Evolutionary conservation across 2,329 filamentous ascomycete species (phyloP), one percentile per base, ranked within the genome.

Genomic region (Thelonectria discophora): DNA sequence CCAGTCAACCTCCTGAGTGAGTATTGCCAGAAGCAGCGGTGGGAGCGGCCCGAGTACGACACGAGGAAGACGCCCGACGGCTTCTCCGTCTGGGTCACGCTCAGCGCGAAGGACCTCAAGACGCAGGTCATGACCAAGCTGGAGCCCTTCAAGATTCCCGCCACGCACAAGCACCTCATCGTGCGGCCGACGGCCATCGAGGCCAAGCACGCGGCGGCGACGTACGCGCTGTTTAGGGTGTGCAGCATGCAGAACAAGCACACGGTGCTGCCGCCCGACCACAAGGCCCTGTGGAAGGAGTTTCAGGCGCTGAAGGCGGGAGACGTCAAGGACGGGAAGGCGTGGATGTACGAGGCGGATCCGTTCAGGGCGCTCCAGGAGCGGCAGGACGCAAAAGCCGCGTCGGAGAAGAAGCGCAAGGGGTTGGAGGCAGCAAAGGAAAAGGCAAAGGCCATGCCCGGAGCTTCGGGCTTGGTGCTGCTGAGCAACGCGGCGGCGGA

Each of bases 171-270:
- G 69, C 87, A 94, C 60, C 82, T 95, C 60, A 90, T 92, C 21
- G 82, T 85, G 55, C 90, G 92, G 74, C 85, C 91, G 7, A 95
- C 91, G 5, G 88, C 93, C 1, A 84, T 98, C 10, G 95, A 99
- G 80, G 94, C 95, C 18, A 89, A 91, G 62, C 94, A 99, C 80
- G 95, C 96, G 67, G 93, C 94, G 9, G 95, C 95, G 4, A 92
- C 94, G 0, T 98, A 96, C 78, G 91, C 90, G 3, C 84, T 99
- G 9, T 98, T 95, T 74, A 86, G 95, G 51, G 91, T 98, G 3
- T 94, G 92, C 77, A 97, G 91, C 74, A 97, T 96, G 89, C 93
- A 94, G 78, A 98, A 98, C 74, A 87, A 97, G 71, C 93, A 97
- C 74, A 96, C 93, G 82, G 94, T 94, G 80, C 84, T 99, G 66